Evolutionary conservation across 495 filamentous ascomycete genomes (phyloP).

Genomic region (Trichoderma virens): DNA sequence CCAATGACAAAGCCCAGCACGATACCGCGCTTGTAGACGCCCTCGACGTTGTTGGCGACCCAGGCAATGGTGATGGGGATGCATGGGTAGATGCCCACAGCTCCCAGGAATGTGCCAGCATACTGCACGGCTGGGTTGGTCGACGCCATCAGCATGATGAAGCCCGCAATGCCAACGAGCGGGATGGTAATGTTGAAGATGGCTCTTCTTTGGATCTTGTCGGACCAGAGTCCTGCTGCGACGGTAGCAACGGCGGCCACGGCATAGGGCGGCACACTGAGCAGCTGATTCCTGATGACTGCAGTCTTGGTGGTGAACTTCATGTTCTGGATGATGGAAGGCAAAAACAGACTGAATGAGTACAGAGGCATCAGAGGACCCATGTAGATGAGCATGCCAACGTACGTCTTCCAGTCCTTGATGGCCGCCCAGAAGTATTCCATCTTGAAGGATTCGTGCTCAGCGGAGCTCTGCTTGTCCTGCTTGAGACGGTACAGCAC

Average conservation of each 20-base stretch:
- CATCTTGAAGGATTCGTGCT: slow-evolving; percentile 73
- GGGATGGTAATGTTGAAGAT: slow-evolving; percentile 72
- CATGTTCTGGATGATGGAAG: slow-evolving; percentile 68
- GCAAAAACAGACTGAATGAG: slow-evolving; percentile 84
- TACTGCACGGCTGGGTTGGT: slow-evolving; percentile 61
- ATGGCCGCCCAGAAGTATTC: slow-evolving; percentile 67
- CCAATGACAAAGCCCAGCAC: slow-evolving; percentile 81
- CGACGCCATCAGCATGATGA: slow-evolving; percentile 64
- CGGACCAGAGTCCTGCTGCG: slow-evolving; percentile 66
- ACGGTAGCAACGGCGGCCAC: slow-evolving; percentile 72
- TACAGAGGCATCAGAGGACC: slow-evolving; percentile 70
- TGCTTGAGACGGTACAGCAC: slow-evolving; percentile 64
- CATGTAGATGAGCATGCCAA: slow-evolving; percentile 73
- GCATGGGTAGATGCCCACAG: slow-evolving; percentile 84
- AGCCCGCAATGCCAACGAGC: slow-evolving; percentile 67
- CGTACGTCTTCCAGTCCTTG: slow-evolving; percentile 83
- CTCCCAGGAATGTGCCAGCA: slow-evolving; percentile 76
- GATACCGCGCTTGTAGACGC: slow-evolving; percentile 86
- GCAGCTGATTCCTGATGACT: slow-evolving; percentile 63
- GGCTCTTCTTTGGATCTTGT: slow-evolving; percentile 69
- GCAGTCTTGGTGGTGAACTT: slow-evolving; percentile 50
- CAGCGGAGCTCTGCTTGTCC: slow-evolving; percentile 71
- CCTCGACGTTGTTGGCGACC: slow-evolving; percentile 84
- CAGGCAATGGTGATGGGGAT: slow-evolving; percentile 90
- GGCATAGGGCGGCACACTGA: slow-evolving; percentile 87